Percentiles rank a stretch among this genome's conserved stretches.
These are phyloP conservation scores for Glycyrrhiza uralensis DNA, from an alignment of 306 rosid species.

Conservation along the genomic window DNA sequence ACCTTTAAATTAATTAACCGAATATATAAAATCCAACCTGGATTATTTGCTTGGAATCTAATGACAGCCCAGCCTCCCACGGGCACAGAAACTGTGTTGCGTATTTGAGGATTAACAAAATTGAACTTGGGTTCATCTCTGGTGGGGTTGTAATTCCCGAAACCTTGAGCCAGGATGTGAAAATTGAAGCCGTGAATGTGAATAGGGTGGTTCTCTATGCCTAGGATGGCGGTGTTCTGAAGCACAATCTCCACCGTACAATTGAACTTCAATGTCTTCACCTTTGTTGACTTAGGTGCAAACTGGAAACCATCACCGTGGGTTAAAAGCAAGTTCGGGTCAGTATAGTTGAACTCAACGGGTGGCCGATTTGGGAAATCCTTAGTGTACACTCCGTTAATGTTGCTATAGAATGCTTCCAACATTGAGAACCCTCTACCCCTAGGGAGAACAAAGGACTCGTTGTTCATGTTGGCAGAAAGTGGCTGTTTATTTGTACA, in stretches of 20 bases:
- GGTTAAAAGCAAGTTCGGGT: background rate
- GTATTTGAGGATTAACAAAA: constrained; percentile 45
- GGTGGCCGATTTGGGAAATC: constrained; percentile 54
- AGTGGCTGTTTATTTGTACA: no score
- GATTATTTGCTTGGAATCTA: constrained; percentile 42
- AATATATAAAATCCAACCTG: constrained; percentile 23
- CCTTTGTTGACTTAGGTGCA: constrained; percentile 53
- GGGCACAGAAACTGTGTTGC: constrained; percentile 67
- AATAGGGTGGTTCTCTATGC: constrained; percentile 48
- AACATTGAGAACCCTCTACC: constrained; percentile 34
- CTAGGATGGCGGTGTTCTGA: constrained; percentile 43
- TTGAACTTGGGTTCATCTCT: constrained; percentile 40
- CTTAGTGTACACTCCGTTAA: constrained; percentile 38
- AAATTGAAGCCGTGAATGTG: constrained; percentile 69
- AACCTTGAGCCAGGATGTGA: constrained; percentile 64
- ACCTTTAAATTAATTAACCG: no score
- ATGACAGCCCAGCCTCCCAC: constrained; percentile 68
- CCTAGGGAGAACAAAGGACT: constrained; percentile 51
- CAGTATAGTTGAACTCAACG: constrained; percentile 36
- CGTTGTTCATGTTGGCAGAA: constrained; percentile 72
- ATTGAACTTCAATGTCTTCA: constrained; percentile 52
- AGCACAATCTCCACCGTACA: constrained; percentile 54
- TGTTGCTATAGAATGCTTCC: constrained; percentile 32
- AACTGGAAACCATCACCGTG: background rate
- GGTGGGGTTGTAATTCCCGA: constrained; percentile 44